phyloP scores from a whole-genome alignment of 1,284 basidiomycete species.

The Wallemia mellicola region DNA sequence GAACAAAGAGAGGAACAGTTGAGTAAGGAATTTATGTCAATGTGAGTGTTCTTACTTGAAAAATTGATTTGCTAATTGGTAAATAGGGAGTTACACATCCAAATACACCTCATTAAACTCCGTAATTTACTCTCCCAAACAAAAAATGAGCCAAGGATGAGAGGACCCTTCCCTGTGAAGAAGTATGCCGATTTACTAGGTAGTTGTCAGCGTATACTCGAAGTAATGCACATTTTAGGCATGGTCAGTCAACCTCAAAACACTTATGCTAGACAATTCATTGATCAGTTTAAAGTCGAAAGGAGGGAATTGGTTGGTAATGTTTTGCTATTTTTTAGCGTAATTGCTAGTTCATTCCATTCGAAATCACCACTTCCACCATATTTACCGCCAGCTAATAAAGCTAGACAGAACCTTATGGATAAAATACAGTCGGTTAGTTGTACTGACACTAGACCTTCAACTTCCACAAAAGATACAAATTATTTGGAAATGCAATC shows the following conservation, averaged over 20 bases:
- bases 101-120: slow-evolving; percentile 57
- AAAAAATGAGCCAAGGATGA: slow-evolving; percentile 70
- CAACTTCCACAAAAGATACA: neutral
- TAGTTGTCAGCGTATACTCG: neutral
- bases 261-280: neutral
- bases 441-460: slow-evolving; percentile 24
- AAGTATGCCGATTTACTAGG: slow-evolving; percentile 29
- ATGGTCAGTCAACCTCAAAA: slow-evolving; percentile 35
- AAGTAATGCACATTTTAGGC: slow-evolving; percentile 55
- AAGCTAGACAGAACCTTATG: slow-evolving; percentile 27
- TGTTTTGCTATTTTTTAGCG: slow-evolving; percentile 70
- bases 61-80: too few species aligned
- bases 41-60: too few species aligned
- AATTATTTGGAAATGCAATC: neutral
- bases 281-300: slow-evolving; percentile 1
- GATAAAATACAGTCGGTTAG: neutral
- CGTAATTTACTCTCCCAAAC: slow-evolving; percentile 57
- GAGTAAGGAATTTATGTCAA: slow-evolving; percentile 5
- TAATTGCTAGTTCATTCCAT: slow-evolving; percentile 53
- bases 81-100: slow-evolving; percentile 81
- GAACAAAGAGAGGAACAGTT: neutral
- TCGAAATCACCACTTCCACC: slow-evolving; percentile 76
- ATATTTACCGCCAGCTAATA: slow-evolving; percentile 71
- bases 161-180: slow-evolving; percentile 22
- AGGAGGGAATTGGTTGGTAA: slow-evolving; percentile 31